Evolutionary conservation across 2,329 filamentous ascomycete species (phyloP), one percentile per base, ranked within the genome.

Genomic region (Microsporum canis): DNA sequence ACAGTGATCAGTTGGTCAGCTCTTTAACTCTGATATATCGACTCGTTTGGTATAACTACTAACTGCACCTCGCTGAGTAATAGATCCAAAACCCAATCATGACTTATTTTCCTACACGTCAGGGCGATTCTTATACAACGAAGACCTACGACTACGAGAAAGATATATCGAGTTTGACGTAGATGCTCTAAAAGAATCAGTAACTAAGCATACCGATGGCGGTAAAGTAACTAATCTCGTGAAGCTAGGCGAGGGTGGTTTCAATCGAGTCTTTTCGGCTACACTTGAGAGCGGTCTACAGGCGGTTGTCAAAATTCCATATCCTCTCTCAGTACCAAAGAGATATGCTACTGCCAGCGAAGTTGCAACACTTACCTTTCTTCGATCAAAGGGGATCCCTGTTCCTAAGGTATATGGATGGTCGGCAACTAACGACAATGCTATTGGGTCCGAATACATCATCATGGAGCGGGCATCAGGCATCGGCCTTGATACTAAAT

Each of bases 401-500:
- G 71, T 76, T 17, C 74, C 74, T 2, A 61, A 66, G 51, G 58
- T 70, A 5, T 67, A 66, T 64, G 65, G 61, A 0, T 69, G 63
- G 60, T 69, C 63, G 27, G 64, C 66, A 7, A 63, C 63, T 27
- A 33, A 41, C 3, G 59, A 66, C 7, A 70, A 69, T 55, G 10
- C 64, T 10, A 65, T 68, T 47, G 68, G 68, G 31, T 59, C 62
- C 0, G 69, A 71, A 41, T 69, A 69, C 55, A 69, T 70, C 5
- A 62, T 70, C 7, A 63, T 70, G 68, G 62, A 65, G 45, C 49
- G 66, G 60, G 61, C 65, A 10, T 27, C 63, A 31, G 68, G 68
- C 8, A 62, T 66, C 29, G 56, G 61, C 8, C 45, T 63, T 3
- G 63, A 67, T 5, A 64, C 58, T 36, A 41, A 55, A 27, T 71